These are phyloP conservation scores for Entophlyctis luteolus DNA, from an alignment of 192 early-diverging fungal species.

Conservation along the genomic window DNA sequence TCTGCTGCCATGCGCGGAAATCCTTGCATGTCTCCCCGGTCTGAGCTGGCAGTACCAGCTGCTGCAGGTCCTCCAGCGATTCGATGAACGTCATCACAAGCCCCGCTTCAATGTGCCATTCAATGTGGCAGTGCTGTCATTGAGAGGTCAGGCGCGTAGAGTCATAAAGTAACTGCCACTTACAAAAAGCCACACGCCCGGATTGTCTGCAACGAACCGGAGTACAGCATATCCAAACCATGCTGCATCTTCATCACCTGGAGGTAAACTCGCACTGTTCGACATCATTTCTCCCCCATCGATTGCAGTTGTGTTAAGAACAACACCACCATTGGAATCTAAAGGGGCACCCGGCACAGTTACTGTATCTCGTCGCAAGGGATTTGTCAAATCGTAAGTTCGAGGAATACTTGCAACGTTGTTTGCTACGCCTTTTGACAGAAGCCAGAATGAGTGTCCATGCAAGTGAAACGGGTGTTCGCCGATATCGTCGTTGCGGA, in stretches of 20 bases:
- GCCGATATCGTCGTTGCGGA: conserved; percentile 66
- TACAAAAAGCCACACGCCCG: conserved; percentile 75
- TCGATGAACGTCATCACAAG: conserved; percentile 66
- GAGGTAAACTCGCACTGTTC: not conserved
- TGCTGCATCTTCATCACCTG: not conserved
- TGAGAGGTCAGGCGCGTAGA: not conserved
- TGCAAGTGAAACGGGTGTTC: conserved; percentile 73
- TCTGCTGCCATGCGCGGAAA: not conserved
- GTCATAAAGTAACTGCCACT: conserved; percentile 40
- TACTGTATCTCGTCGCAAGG: conserved; percentile 70
- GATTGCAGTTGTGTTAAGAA: too few species aligned
- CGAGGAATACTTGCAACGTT: not conserved
- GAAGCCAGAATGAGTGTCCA: conserved; percentile 69
- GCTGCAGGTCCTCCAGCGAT: not conserved
- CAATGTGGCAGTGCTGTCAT: conserved; percentile 81
- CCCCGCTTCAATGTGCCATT: conserved; percentile 70
- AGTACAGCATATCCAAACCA: not conserved
- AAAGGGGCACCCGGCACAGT: conserved; percentile 39
- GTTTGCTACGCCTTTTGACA: conserved; percentile 50
- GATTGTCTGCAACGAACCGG: conserved; percentile 56
- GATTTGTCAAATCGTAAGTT: too few species aligned
- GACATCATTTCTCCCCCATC: not conserved
- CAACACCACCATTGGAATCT: not conserved
- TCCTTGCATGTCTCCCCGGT: not conserved
- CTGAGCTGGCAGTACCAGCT: too few species aligned